Conservation (phyloP, 495 filamentous ascomycete species). For the Thermothielavioides terrestris region DNA sequence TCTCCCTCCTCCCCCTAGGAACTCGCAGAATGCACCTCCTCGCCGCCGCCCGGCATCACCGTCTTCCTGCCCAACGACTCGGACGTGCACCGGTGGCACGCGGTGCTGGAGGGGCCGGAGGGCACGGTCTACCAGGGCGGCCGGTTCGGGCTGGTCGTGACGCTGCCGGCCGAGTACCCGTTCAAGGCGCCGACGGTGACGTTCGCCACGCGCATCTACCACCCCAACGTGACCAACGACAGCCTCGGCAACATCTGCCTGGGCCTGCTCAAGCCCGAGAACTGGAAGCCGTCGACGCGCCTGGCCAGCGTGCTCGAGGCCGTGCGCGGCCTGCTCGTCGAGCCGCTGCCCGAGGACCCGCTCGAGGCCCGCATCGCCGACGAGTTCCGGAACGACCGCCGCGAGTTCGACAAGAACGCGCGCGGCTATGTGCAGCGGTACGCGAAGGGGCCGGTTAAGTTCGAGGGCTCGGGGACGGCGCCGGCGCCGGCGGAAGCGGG, state of each 20-base stretch:
- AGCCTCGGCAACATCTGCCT: conserved; percentile 84
- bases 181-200: conserved; percentile 84
- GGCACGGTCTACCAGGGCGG: conserved; percentile 70
- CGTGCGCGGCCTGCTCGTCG: conserved; percentile 64
- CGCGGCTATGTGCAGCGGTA: conserved; percentile 74
- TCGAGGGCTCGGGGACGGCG: conserved; percentile 2
- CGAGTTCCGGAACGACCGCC: conserved; percentile 64
- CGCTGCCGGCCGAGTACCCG: conserved; percentile 78
- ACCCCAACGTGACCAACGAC: conserved; percentile 97
- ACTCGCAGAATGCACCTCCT: conserved; percentile 54
- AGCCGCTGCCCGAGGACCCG: conserved; percentile 92
- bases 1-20: conserved; percentile 45
- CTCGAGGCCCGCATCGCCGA: conserved; percentile 83
- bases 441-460: conserved; percentile 43
- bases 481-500: neutral
- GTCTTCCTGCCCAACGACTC: conserved; percentile 56
- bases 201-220: conserved; percentile 95
- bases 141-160: conserved; percentile 65
- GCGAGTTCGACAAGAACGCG: conserved; percentile 75
- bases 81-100: conserved; percentile 80
- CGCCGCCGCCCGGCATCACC: conserved; percentile 56
- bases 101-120: conserved; percentile 66
- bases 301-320: conserved; percentile 71
- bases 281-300: conserved; percentile 88
- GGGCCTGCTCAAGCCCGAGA: conserved; percentile 73